Base-by-base conservation (phyloP, 75 land plant species). In the Pinus taeda region DNA sequence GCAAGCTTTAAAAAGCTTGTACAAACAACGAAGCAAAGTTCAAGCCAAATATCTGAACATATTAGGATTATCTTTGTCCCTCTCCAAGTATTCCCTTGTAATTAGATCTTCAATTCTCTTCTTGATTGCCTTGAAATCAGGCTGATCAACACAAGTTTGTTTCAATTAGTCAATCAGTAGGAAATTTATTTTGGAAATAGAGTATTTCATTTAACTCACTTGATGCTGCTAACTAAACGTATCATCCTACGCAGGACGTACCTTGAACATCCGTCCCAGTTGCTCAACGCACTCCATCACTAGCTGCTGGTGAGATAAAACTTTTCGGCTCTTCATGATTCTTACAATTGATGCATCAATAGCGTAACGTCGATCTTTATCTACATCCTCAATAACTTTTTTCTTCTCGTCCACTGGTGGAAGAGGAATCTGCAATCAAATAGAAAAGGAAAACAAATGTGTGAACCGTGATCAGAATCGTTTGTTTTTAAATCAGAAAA, bases 331-430 rank as follows among this genome's bases (percentile, higher is more conserved):
- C 81, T 96, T 96, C 98, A 96, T 96, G 60, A 94, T 96, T 21
- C 98, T 90, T 29, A 96, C 97, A 75, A 94, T 92, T 21, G 94
- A 87, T 29, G 98, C 98, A 87, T 96, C 98, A 79, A 96, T 93
- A 18, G 98, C 97, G 85, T 93, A 94, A 29, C 97, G 85, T 64
- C 98, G 77, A 76, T 96, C 98, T 81, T 96, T 93, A 69, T 96
- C 94, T 74, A 96, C 97, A 83, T 96, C 98, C 78, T 93, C 97
- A 49, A 96, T 92, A 4, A 96, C 98, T 75, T 96, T 96, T 81
- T 96, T 96, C 80, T 94, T 96, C 80, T 96, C 98, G 74, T 94
- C 98, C 73, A 94, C 89, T 58, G 98, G 98, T 22, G 98, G 98
- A 7, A 94, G 87, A 74, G 97, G 98, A 74, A 95, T 90, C 98